These are phyloP conservation scores for Colletotrichum lini DNA, from an alignment of 2,329 filamentous ascomycete genomes.

Conservation along the genomic window DNA sequence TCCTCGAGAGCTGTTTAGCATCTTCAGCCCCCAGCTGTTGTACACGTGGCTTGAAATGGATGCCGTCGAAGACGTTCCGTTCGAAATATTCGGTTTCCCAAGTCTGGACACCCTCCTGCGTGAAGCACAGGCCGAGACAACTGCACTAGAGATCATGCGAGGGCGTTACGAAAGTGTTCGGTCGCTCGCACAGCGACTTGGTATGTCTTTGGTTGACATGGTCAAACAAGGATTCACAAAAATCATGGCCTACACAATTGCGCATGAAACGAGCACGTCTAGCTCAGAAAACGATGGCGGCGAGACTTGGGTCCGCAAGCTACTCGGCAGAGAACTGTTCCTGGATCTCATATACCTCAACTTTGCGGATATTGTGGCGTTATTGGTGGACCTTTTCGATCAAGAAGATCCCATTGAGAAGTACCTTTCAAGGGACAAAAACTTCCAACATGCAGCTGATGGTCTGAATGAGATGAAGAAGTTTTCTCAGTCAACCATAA, in stretches of 20 bases:
- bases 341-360: slow-evolving; percentile 74
- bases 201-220: slow-evolving; percentile 68
- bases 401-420: slow-evolving; percentile 82
- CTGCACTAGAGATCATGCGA: slow-evolving; percentile 87
- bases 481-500: slow-evolving; percentile 75
- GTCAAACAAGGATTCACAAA: slow-evolving; percentile 81
- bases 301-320: slow-evolving; percentile 77
- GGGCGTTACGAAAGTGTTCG: slow-evolving; percentile 75
- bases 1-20: slow-evolving; percentile 79
- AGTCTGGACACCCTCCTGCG: slow-evolving; percentile 77
- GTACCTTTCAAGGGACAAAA: slow-evolving; percentile 72
- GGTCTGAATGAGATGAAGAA: slow-evolving; percentile 78
- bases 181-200: slow-evolving; percentile 72
- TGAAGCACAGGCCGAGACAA: slow-evolving; percentile 82
- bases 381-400: slow-evolving; percentile 83
- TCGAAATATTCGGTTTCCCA: slow-evolving; percentile 84
- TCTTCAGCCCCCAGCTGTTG: slow-evolving; percentile 91
- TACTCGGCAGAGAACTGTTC: slow-evolving; percentile 78
- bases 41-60: slow-evolving; percentile 88
- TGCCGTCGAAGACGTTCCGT: slow-evolving; percentile 81
- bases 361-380: slow-evolving; percentile 83
- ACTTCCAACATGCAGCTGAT: slow-evolving; percentile 72
- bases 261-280: slow-evolving; percentile 76
- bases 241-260: slow-evolving; percentile 86
- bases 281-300: slow-evolving; percentile 64